Base-by-base conservation (phyloP, 257 asterid genomes). In the Nicotiana attenuata region DNA sequence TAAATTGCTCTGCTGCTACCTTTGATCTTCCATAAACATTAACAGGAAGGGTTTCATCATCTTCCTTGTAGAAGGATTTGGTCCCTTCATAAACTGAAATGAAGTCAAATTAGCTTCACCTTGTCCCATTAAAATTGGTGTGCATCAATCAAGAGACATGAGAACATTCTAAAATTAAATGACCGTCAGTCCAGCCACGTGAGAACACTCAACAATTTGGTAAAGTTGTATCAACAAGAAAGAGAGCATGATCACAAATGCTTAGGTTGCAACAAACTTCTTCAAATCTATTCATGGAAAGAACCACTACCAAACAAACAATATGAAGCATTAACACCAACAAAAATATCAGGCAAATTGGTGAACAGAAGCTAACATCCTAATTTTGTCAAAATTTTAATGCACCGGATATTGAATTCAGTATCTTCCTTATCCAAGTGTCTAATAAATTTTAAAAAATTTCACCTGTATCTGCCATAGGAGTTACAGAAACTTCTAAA, bases 21-120 rank as follows among this genome's bases (percentile, higher is more conserved):
- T 96, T 96, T 16, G 99, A 92, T 84, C 89, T 94, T 47, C 99
- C 99, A 81, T 96, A 96, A 78, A 91, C 93, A 88, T 96, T 96
- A 77, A 96, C 97, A 9, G 99, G 99, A 78, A 69, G 83, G 81
- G 94, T 87, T 80, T 89, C 97, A 83, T 96, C 99, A 61, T 91
- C 98, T 91, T 96, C 99, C 88, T 89, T 89, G 63, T 93, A 96
- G 87, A 91, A 96, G 77, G 97, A 90, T 82, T 93, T 96, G 65
- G 92, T 90, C 84, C 99, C 99, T 85, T 93, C 97, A 82, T 94
- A 96, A 83, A 96, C 99, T 96, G 92, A 64, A 83, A 85, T 50
- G 19, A 81, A 73, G 28, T 55, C 60, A 81, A 64, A 83, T 67
- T 79, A 85, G 77, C 81, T 77, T 57, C 82, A 82, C 33, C 10